phyloP scores from a whole-genome alignment of 208 protist species.

The Leishmania guyanensis region DNA sequence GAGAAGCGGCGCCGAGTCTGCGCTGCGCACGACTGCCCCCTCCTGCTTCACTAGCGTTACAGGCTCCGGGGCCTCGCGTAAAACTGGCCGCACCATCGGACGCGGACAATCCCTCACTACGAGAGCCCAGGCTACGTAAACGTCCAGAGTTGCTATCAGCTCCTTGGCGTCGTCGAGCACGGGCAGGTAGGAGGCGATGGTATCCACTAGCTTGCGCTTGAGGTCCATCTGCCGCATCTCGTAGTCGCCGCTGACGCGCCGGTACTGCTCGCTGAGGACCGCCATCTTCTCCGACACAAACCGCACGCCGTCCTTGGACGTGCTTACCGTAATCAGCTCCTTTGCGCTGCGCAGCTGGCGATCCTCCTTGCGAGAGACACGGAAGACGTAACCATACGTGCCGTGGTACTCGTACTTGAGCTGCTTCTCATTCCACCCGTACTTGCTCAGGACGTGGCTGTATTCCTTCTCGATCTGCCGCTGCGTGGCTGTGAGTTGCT shows the following conservation, averaged over 20 bases:
- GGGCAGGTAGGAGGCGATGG: conserved; percentile 93
- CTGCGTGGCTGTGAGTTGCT: conserved; percentile 59
- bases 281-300: conserved; percentile 91
- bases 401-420: conserved; percentile 92
- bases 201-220: conserved; percentile 93
- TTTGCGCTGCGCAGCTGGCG: conserved; percentile 81
- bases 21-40: not conserved
- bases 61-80: conserved; percentile 28
- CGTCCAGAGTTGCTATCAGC: conserved; percentile 95
- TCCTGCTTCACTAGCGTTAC: conserved; percentile 19
- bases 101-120: conserved; percentile 87
- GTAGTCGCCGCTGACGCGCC: conserved; percentile 73
- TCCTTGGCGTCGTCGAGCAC: conserved; percentile 94
- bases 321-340: conserved; percentile 79
- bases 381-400: conserved; percentile 91
- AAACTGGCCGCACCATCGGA: conserved; percentile 91
- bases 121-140: conserved; percentile 91
- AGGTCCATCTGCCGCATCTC: conserved; percentile 82
- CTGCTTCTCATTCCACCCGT: conserved; percentile 89
- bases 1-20: conserved; percentile 31
- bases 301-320: conserved; percentile 95
- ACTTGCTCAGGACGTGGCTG: conserved; percentile 49
- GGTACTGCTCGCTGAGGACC: conserved; percentile 82
- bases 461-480: conserved; percentile 86
- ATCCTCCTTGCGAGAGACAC: conserved; percentile 92